Conservation (phyloP, 2,329 filamentous ascomycete genomes). For the Helicocarpus griseus region DNA sequence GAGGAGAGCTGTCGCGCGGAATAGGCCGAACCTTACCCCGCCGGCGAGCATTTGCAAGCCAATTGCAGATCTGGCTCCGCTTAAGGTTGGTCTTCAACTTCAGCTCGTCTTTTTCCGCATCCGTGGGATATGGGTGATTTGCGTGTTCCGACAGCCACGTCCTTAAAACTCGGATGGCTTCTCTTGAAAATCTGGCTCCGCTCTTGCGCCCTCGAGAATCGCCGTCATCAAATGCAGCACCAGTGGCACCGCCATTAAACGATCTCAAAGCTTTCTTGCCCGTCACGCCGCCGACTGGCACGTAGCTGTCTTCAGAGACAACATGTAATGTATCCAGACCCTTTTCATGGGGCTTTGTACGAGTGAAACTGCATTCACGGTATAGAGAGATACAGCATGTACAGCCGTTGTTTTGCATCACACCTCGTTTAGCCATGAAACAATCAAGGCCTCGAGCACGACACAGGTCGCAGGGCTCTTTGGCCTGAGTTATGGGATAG, state of each 20-base stretch:
- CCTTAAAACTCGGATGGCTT: slow-evolving; percentile 71
- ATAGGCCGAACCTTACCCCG: slow-evolving; percentile 62
- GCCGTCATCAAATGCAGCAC: slow-evolving; percentile 23
- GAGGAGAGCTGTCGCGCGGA: slow-evolving; percentile 59
- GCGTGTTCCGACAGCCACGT: slow-evolving; percentile 74
- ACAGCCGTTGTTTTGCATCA: slow-evolving; percentile 33
- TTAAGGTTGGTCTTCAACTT: slow-evolving; percentile 71
- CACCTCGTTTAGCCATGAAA: slow-evolving; percentile 36
- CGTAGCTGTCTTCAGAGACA: slow-evolving; percentile 34
- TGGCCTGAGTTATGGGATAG: slow-evolving; percentile 36
- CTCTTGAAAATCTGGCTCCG: slow-evolving; percentile 66
- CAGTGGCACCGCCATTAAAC: slow-evolving; percentile 22
- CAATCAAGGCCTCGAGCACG: slow-evolving; percentile 38
- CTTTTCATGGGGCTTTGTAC: slow-evolving; percentile 31
- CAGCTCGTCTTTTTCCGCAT: slow-evolving; percentile 73
- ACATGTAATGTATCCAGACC: slow-evolving; percentile 36
- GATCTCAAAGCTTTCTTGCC: slow-evolving; percentile 34
- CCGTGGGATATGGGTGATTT: slow-evolving; percentile 77
- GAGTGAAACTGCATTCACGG: slow-evolving; percentile 39
- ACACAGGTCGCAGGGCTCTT: slow-evolving; percentile 39
- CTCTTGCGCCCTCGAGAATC: slow-evolving; percentile 48
- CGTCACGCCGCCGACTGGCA: slow-evolving; percentile 28
- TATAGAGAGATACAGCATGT: slow-evolving; percentile 40
- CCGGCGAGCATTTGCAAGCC: slow-evolving; percentile 81
- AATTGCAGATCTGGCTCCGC: slow-evolving; percentile 78